These are phyloP conservation scores for Fonsecaea pugnacius DNA, from an alignment of 2,329 filamentous ascomycete species.

Conservation along the genomic window DNA sequence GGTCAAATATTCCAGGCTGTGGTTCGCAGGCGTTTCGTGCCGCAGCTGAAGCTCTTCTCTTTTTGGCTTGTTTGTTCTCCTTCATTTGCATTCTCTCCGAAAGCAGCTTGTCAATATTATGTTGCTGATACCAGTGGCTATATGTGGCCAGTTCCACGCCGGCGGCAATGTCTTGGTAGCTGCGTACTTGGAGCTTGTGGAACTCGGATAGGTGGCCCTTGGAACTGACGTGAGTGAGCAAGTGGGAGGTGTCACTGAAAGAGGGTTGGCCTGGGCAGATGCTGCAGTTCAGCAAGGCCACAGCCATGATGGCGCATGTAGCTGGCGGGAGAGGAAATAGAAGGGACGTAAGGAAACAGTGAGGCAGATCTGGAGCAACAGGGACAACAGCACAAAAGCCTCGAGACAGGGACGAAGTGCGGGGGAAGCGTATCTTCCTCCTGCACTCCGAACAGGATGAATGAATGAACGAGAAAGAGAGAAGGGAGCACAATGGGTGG, in stretches of 20 bases:
- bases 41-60: conserved; percentile 21
- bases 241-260: conserved; percentile 89
- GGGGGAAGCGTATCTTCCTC: conserved; percentile 19
- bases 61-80: conserved; percentile 64
- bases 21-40: conserved; percentile 20
- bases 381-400: conserved; percentile 19
- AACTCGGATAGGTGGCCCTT: conserved; percentile 88
- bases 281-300: conserved; percentile 74
- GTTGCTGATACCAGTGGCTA: conserved; percentile 75
- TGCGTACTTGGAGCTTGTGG: conserved; percentile 77
- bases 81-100: conserved; percentile 78
- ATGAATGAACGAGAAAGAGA: conserved; percentile 34
- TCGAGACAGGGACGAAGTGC: conserved; percentile 21
- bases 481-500: conserved; percentile 35
- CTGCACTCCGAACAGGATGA: conserved; percentile 32
- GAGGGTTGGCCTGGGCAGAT: conserved; percentile 78
- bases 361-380: conserved; percentile 12
- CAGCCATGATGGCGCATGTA: conserved; percentile 43
- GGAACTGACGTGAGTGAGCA: conserved; percentile 88
- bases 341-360: conserved; percentile 35
- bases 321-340: conserved; percentile 25
- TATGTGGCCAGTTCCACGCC: conserved; percentile 67
- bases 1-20: conserved; percentile 5
- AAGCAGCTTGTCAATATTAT: conserved; percentile 73
- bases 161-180: conserved; percentile 69